phyloP scores from a whole-genome alignment of 345 rosid genomes.

The Citrus unshiu region DNA sequence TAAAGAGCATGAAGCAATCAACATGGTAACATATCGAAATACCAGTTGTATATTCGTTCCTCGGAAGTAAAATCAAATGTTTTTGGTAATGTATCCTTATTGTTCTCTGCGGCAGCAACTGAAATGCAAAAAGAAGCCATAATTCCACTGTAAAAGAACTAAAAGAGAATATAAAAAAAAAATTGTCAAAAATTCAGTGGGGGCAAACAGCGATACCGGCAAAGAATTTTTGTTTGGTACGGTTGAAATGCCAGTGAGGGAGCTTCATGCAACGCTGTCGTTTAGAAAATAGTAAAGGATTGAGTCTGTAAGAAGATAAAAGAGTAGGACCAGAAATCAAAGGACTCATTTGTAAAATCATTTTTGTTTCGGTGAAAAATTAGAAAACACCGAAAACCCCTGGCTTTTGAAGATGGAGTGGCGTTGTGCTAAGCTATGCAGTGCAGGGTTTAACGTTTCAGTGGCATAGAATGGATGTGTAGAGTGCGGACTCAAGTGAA shows the following conservation, averaged over 20 bases:
- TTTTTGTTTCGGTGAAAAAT: background rate
- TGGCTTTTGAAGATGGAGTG: background rate
- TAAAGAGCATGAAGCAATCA: background rate
- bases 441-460: background rate
- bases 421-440: background rate
- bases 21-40: background rate
- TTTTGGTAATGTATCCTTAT: constrained; percentile 53
- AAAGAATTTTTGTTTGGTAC: constrained; percentile 20
- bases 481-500: background rate
- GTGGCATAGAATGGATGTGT: background rate
- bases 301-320: constrained; percentile 54
- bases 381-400: background rate
- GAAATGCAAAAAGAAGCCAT: constrained; percentile 23
- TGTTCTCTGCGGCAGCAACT: constrained; percentile 55
- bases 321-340: constrained; percentile 44
- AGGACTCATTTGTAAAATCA: constrained; percentile 41
- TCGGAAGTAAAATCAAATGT: constrained; percentile 83
- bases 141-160: background rate
- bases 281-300: constrained; percentile 62
- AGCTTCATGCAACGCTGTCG: constrained; percentile 37
- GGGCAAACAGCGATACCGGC: constrained; percentile 30
- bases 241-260: constrained; percentile 25
- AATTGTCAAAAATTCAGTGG: background rate
- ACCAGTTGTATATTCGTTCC: constrained; percentile 95
- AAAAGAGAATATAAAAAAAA: background rate